Evolutionary conservation across 2,329 filamentous ascomycete genomes (phyloP), one percentile per base, ranked within the genome.

Genomic region (Torrubiellomyces zombiae): DNA sequence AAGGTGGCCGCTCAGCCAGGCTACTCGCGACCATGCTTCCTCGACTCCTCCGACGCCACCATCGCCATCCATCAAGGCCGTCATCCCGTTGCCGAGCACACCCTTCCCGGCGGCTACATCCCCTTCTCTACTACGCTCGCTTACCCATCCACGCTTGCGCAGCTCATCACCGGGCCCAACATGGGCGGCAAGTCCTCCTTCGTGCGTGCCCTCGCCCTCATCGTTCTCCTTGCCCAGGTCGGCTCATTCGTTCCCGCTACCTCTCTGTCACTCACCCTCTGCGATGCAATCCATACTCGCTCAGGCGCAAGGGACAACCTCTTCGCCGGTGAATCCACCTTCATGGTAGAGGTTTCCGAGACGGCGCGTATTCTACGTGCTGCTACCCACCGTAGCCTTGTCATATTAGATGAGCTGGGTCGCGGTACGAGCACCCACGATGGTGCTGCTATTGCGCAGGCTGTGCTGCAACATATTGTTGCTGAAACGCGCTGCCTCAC

Each of bases 181-280:
- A 98, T 98, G 89, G 89, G 89, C 40, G 89, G 89, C 28, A 98
- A 98, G 47, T 93, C 82, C n/a, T 89, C 78, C 29, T 98, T 93
- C 48, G 86, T 98, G 13, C 81, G 89, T 26, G 80, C 85, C 36
- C 73, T 92, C 21, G 86, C 89, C 7, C 69, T 98, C 6, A 82
- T 95, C 33, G 69, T 78, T 23, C 85, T 98, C 40, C 85, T 98
- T 58, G 83, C 82, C 6, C 89, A 98, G 45, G 77, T 94, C 34
- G 89, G 89, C 25, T 91, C 80, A 18, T 98, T 85, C 48, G 83
- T 98, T 1, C 89, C 89, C 2, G 86, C 86, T 13, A 60, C 65
- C 15, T 62, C 69, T 3, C 71, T 86, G 14, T 53, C 58, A 3
- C 64, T 95, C 0, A 86, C 85, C 7, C 73, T 93, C 32, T 63